Conservation (phyloP, 2,329 filamentous ascomycete genomes). For the Ascochyta pisi region DNA sequence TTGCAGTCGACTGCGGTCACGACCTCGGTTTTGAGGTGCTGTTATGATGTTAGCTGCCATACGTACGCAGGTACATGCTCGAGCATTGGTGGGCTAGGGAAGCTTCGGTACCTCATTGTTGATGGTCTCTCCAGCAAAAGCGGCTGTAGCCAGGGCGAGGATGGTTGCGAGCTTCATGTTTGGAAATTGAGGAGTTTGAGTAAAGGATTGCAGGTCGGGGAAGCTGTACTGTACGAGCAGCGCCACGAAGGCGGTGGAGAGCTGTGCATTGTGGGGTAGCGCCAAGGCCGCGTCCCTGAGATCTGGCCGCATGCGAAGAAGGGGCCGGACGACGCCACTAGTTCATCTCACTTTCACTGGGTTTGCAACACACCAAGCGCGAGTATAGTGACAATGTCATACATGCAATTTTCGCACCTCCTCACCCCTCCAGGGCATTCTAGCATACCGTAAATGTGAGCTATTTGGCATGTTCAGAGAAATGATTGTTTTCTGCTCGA, state of each 20-base stretch:
- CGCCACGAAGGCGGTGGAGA: constrained; percentile 17
- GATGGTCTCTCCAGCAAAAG: constrained; percentile 40
- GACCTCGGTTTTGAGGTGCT: constrained; percentile 77
- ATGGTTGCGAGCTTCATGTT: constrained; percentile 57
- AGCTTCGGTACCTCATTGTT: constrained; percentile 37
- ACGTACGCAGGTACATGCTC: constrained; percentile 3
- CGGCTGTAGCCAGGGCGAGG: constrained; percentile 58
- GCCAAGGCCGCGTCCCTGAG: constrained; percentile 5
- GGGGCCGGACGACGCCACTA: constrained; percentile 12
- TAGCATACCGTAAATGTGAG: neutral
- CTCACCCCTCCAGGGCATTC: neutral
- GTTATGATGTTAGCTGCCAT: constrained; percentile 37
- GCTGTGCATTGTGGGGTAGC: constrained; percentile 17
- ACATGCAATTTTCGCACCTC: neutral
- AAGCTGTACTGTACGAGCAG: neutral
- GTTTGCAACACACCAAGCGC: neutral
- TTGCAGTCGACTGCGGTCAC: constrained; percentile 77
- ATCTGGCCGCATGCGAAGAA: constrained; percentile 12
- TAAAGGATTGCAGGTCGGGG: constrained; percentile 5
- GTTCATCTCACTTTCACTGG: neutral
- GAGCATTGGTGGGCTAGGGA: neutral
- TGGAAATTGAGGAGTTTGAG: constrained; percentile 8
- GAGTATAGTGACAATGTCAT: neutral
- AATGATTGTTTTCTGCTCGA: too few species aligned
- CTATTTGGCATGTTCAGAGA: neutral